Conservation (phyloP, 176 grass and related monocot species). For the Panicum miliaceum region DNA sequence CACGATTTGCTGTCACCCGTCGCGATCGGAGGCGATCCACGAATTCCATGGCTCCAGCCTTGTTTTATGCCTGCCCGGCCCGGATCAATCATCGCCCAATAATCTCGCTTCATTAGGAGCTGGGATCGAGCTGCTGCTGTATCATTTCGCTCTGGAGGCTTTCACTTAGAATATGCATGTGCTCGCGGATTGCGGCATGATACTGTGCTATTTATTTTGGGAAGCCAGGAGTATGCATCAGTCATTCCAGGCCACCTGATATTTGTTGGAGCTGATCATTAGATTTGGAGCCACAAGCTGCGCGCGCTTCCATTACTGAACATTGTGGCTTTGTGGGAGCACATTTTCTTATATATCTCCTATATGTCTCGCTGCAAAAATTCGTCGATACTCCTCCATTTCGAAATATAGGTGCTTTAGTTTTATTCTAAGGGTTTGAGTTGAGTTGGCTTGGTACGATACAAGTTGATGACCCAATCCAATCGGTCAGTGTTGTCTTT, state of each 20-base stretch:
- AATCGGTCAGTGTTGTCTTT: no score
- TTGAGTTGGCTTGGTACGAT: no score
- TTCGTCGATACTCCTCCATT: not conserved
- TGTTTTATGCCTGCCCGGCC: not conserved
- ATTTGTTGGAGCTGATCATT: not conserved
- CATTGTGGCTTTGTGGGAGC: not conserved
- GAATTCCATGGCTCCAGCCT: constrained; percentile 39
- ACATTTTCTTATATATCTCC: not conserved
- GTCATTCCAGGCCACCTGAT: not conserved
- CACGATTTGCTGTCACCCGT: constrained; percentile 16
- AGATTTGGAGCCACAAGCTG: not conserved
- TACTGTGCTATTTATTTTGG: not conserved
- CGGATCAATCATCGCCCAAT: constrained; percentile 28
- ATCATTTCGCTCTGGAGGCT: not conserved
- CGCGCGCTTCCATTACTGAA: not conserved
- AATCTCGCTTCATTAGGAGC: constrained; percentile 3
- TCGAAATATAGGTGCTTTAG: no score
- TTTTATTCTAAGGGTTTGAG: no score
- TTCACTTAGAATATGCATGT: not conserved
- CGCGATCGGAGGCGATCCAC: constrained; percentile 32
- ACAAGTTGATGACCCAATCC: no score
- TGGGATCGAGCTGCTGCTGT: not conserved
- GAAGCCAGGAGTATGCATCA: not conserved
- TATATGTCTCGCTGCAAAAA: not conserved
- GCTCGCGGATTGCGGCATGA: not conserved